Base-by-base conservation (phyloP, 208 protist genomes). In the Leishmania lainsoni region DNA sequence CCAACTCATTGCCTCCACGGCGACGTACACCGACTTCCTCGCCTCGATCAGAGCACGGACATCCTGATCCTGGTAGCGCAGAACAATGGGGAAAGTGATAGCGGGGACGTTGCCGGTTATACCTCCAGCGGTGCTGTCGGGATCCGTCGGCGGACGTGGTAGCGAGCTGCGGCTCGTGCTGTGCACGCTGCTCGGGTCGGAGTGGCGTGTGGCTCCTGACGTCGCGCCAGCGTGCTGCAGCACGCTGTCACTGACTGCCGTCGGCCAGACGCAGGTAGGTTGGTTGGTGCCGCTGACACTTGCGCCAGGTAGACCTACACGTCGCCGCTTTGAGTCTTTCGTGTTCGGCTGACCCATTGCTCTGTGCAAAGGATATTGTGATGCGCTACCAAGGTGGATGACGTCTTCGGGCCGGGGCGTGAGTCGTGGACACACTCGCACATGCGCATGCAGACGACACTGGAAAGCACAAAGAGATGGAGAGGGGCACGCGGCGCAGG, bases 41-140 rank as follows among this genome's bases (percentile, higher is more conserved):
- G 86, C 80, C 35, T 89, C 76, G 22, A 95, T 79, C 35, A 95
- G 84, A n/a, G 65, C 9, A 45, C 74, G 65, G 35, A 89, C 91
- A 76, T 95, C 90, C 76, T 92, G 87, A 82, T 93, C 92, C 2
- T 85, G 80, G 79, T 97, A 97, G 75, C 92, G 92, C 59, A 97
- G 76, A 16, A 97, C 94, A 39, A 95, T 90, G 20, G 94, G 94
- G 83, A 89, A 97, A 39, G 82, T 89, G n/a, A 42, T 5, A n/a
- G 76, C 77, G 39, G 68, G 69, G 0, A 63, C 32, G 75, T 45
- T 61, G 17, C 17, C 29, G 29, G 61, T 22, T 17, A 59, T 61
- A 17, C 61, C 17, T 17, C 72, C 68, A 1, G 68, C 76, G 14
- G 29, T 48, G 63, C 76, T 35, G 20, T 75, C 54, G 35, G 80